These are phyloP conservation scores for Pinguiococcus pyrenoidosus DNA, from an alignment of 108 stramenopile species.

Conservation along the genomic window DNA sequence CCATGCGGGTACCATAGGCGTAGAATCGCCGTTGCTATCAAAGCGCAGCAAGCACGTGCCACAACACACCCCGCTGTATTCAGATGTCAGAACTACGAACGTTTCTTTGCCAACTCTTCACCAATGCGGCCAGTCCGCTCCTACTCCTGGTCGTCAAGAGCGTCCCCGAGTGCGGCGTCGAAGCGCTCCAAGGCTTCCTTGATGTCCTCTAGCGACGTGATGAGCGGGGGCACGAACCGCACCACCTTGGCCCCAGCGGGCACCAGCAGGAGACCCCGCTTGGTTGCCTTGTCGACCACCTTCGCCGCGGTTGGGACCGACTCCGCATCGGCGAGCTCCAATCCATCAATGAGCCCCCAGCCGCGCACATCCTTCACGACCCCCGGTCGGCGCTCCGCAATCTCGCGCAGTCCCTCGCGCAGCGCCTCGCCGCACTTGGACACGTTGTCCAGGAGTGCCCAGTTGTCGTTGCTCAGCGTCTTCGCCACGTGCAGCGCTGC, in stretches of 20 bases:
- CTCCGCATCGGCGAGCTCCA: constrained; percentile 55
- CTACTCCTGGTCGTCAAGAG: no score
- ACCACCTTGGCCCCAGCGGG: constrained; percentile 78
- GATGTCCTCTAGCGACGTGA: constrained; percentile 61
- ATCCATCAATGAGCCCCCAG: constrained; percentile 75
- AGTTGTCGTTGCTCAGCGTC: constrained; percentile 54
- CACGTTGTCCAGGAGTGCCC: constrained; percentile 70
- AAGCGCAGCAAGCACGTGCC: no score
- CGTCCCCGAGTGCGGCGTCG: no score
- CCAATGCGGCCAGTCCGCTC: no score
- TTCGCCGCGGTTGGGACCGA: constrained; percentile 62
- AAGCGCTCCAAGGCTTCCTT: constrained; percentile 56
- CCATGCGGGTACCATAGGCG: no score
- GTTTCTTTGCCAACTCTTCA: no score
- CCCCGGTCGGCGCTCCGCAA: constrained; percentile 57
- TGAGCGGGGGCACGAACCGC: constrained; percentile 84
- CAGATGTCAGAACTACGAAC: no score
- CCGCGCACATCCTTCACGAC: constrained; percentile 72
- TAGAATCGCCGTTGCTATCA: no score
- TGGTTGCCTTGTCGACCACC: constrained; percentile 63
- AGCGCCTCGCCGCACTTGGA: constrained; percentile 69
- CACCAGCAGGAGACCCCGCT: constrained; percentile 71
- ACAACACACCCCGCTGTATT: no score
- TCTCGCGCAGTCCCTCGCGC: constrained; percentile 44
- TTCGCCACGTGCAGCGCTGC: constrained; percentile 74